Evolutionary conservation across 805 yeast genomes (phyloP).

Genomic region (Jamesozyma hellenica): DNA sequence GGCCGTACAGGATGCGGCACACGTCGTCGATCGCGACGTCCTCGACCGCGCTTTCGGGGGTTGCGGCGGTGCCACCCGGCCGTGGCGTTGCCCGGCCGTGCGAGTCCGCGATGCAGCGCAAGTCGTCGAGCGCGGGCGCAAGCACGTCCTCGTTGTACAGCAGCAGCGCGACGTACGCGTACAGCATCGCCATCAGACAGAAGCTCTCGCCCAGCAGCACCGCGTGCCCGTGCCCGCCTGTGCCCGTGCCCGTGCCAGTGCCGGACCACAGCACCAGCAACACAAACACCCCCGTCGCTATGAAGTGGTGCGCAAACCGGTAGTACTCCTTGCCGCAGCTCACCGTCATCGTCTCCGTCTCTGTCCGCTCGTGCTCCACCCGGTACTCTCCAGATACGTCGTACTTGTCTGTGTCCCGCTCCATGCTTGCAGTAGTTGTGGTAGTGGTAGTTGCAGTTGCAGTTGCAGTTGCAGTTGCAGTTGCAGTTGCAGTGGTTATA

Average conservation of each 20-base stretch:
- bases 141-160: conserved; percentile 68
- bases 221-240: conserved; percentile 91
- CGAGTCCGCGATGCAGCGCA: conserved; percentile 62
- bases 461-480: no score
- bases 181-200: conserved; percentile 60
- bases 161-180: conserved; percentile 58
- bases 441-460: no score
- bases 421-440: no score
- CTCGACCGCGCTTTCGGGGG: conserved; percentile 85
- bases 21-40: conserved; percentile 71
- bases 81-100: conserved; percentile 28
- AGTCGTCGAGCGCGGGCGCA: conserved; percentile 49
- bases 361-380: no score
- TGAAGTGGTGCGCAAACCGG: conserved; percentile 76
- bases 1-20: conserved; percentile 52
- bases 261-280: conserved; percentile 66
- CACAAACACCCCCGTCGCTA: conserved; percentile 45
- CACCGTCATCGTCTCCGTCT: not conserved
- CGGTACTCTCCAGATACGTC: no score
- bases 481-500: no score
- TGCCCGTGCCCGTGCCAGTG: no score
- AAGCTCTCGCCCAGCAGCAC: conserved; percentile 67
- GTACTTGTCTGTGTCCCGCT: no score
- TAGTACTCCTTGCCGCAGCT: conserved; percentile 61
- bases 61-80: no score